Conservation (phyloP, 176 grass and related monocot genomes). For the Cenchrus americanus region DNA sequence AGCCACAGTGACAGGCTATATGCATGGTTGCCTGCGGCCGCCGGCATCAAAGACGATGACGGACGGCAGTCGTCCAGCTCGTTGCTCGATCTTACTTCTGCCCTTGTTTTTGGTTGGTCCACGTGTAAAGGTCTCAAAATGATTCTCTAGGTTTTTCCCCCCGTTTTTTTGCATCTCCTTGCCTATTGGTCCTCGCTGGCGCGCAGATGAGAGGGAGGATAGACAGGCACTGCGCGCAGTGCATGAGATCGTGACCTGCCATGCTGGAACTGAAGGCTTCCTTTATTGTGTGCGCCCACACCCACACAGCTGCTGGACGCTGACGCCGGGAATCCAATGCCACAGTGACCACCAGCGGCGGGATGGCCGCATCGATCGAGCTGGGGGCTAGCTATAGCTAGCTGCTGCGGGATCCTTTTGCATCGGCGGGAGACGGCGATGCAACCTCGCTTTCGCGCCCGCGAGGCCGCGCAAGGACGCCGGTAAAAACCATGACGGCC, state of each 20-base stretch:
- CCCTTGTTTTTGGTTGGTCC: neutral
- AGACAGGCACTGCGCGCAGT: neutral
- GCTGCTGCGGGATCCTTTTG: no score
- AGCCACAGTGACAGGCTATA: neutral
- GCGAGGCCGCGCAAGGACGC: neutral
- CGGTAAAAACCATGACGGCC: slow-evolving; percentile 1
- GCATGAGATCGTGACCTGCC: slow-evolving; percentile 12
- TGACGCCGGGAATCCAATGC: slow-evolving; percentile 43
- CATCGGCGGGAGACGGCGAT: neutral
- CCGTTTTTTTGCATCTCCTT: no score
- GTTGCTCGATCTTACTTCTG: neutral
- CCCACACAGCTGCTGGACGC: slow-evolving; percentile 5
- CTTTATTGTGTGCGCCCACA: slow-evolving; percentile 24
- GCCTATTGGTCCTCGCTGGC: no score
- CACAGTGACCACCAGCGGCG: neutral
- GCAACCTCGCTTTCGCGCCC: slow-evolving; percentile 20
- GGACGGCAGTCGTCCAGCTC: neutral
- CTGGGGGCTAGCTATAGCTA: no score
- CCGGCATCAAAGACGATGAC: neutral
- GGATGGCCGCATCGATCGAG: neutral
- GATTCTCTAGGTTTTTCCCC: neutral
- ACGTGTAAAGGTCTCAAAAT: neutral
- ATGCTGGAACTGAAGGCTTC: slow-evolving; percentile 37
- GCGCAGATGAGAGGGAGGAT: neutral
- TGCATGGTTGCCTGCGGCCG: neutral